Conservation (phyloP, 768 basidiomycete genomes). For the Calocybe cyanea region DNA sequence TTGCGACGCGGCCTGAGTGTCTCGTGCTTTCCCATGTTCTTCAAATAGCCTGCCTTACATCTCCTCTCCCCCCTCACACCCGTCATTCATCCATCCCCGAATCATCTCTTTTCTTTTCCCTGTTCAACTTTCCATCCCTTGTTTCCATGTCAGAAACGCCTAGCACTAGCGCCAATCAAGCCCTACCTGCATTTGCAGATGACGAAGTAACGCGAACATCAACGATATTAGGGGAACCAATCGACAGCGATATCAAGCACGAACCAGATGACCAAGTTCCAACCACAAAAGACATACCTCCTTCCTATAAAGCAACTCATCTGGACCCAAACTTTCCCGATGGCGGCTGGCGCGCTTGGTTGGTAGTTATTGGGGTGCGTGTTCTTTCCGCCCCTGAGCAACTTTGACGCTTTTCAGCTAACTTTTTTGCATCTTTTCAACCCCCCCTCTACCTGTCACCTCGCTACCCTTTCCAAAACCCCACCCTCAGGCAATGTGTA, state of each 20-base stretch:
- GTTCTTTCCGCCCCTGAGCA: neutral
- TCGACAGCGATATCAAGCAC: neutral
- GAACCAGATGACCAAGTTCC: slow-evolving; percentile 1
- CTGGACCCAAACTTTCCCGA: slow-evolving; percentile 29
- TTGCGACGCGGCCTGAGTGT: neutral
- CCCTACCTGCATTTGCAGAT: slow-evolving; percentile 1
- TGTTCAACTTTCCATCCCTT: neutral
- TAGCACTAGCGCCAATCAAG: neutral
- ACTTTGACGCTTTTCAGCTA: neutral
- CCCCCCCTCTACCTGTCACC: too few relatives aligned
- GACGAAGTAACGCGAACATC: slow-evolving; percentile 5
- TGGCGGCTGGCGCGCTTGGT: slow-evolving; percentile 42
- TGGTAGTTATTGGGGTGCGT: slow-evolving; percentile 40
- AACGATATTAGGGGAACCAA: neutral
- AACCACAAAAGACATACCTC: neutral
- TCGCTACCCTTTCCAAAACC: too few relatives aligned
- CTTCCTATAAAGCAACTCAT: neutral
- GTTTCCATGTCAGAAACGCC: neutral
- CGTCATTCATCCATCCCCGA: neutral
- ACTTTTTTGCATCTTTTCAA: too few relatives aligned
- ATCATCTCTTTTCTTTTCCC: neutral
- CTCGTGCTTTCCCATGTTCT: slow-evolving; percentile 11
- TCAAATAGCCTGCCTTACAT: slow-evolving; percentile 11
- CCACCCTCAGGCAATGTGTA: slow-evolving; percentile 41
- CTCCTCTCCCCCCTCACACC: neutral